phyloP scores from a whole-genome alignment of 805 yeast species.

The Candida insectorum region DNA sequence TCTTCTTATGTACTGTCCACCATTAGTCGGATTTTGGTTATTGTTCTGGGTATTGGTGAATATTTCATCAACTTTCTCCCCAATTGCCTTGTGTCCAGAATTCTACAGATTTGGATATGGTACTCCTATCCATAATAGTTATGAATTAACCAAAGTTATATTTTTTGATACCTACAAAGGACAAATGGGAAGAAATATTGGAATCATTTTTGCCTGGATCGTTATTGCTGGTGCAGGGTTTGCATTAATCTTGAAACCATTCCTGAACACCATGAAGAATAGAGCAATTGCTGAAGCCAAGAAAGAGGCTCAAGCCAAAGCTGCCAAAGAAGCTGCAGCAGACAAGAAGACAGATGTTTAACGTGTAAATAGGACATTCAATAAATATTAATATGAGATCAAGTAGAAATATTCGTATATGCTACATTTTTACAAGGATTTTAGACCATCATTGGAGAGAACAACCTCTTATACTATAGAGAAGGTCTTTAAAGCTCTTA shows the following conservation, averaged over 20 bases:
- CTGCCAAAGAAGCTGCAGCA: slow-evolving; percentile 1
- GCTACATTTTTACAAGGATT: too few relatives aligned
- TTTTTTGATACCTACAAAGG: slow-evolving; percentile 57
- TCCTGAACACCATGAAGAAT: slow-evolving; percentile 32
- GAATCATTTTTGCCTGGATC: slow-evolving; percentile 59
- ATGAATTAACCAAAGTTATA: slow-evolving; percentile 57
- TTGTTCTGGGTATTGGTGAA: slow-evolving; percentile 67
- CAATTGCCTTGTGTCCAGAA: slow-evolving; percentile 55
- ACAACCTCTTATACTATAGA: too few relatives aligned
- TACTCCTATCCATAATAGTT: slow-evolving; percentile 65
- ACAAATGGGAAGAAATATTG: slow-evolving; percentile 56
- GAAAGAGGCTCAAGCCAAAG: slow-evolving; percentile 4
- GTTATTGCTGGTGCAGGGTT: slow-evolving; percentile 44
- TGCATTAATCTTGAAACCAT: slow-evolving; percentile 44
- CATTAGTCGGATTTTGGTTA: slow-evolving; percentile 68
- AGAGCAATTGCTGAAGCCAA: slow-evolving; percentile 18
- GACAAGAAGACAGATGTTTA: slow-evolving; percentile 1
- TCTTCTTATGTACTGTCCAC: slow-evolving; percentile 53
- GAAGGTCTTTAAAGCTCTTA: too few relatives aligned
- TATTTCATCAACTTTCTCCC: slow-evolving; percentile 65
- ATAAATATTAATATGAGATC: too few relatives aligned
- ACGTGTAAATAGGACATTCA: neutral
- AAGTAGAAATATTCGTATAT: too few relatives aligned
- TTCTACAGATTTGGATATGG: slow-evolving; percentile 65
- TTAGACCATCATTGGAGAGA: too few relatives aligned